Evolutionary conservation across 306 rosid species (phyloP).

Genomic region (Citrullus colocynthis): DNA sequence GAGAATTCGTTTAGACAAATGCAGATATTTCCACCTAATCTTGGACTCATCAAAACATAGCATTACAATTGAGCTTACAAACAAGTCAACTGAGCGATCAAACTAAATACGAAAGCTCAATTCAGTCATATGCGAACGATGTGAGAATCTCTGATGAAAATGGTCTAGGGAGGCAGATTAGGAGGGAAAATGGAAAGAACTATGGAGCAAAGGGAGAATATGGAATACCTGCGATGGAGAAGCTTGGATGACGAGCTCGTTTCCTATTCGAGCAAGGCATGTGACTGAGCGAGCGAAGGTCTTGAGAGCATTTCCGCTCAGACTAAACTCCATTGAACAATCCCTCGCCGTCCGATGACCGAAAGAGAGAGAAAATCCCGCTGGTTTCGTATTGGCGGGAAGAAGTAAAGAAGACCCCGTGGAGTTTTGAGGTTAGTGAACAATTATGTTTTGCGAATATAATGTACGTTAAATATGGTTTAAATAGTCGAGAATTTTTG

Average conservation of each 20-base stretch:
- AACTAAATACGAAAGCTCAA: neutral
- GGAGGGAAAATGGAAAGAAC: neutral
- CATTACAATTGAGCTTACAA: neutral
- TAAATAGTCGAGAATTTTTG: no score
- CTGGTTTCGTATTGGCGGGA: neutral
- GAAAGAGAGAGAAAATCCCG: neutral
- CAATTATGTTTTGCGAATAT: no score
- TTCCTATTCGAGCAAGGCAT: conserved; percentile 83
- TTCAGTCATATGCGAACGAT: neutral
- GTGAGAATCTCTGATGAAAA: neutral
- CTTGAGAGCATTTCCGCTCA: conserved; percentile 67
- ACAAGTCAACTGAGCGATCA: neutral
- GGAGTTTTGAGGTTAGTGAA: neutral
- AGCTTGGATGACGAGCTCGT: conserved; percentile 76
- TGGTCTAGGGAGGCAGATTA: neutral
- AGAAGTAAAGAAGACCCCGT: neutral
- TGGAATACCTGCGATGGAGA: conserved; percentile 58
- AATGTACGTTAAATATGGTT: no score
- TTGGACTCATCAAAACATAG: neutral
- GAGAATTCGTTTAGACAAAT: neutral
- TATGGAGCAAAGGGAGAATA: neutral
- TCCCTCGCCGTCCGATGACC: neutral
- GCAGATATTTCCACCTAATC: neutral
- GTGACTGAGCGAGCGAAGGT: conserved; percentile 80
- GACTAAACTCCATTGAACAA: conserved; percentile 42